Percentiles rank a stretch among this genome's conserved stretches.
These are phyloP conservation scores for Malassezia nana DNA, from an alignment of 1,284 basidiomycete genomes.

Conservation along the genomic window DNA sequence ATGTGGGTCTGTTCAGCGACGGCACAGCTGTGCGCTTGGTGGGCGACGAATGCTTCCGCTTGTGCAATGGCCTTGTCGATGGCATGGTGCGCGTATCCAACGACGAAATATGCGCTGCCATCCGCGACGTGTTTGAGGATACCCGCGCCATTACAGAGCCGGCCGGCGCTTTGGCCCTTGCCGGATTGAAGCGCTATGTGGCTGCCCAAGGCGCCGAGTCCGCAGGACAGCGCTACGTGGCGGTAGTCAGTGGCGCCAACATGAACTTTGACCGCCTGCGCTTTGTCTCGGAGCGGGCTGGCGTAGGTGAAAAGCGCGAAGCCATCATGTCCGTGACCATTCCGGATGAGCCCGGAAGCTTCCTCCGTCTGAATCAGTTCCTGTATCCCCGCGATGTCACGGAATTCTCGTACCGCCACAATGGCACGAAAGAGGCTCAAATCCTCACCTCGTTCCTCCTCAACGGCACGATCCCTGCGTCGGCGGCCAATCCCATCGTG, in stretches of 20 bases:
- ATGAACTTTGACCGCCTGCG: slow-evolving; percentile 96
- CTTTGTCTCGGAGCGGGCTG: slow-evolving; percentile 94
- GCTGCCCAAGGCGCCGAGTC: slow-evolving; percentile 68
- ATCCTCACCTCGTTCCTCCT: slow-evolving; percentile 87
- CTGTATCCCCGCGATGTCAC: slow-evolving; percentile 86
- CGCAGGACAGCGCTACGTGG: slow-evolving; percentile 77
- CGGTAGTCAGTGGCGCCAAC: slow-evolving; percentile 87
- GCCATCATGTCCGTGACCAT: slow-evolving; percentile 84
- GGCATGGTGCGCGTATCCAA: slow-evolving; percentile 76
- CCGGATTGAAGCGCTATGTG: slow-evolving; percentile 84
- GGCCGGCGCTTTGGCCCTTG: slow-evolving; percentile 85
- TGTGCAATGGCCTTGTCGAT: slow-evolving; percentile 78
- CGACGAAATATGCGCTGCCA: slow-evolving; percentile 95
- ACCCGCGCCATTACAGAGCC: slow-evolving; percentile 63
- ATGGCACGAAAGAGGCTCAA: slow-evolving; percentile 55
- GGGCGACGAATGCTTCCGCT: slow-evolving; percentile 84
- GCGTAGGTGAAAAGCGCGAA: slow-evolving; percentile 88
- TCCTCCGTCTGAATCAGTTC: slow-evolving; percentile 71
- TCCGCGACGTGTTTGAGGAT: slow-evolving; percentile 91
- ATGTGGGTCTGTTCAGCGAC: slow-evolving; percentile 93
- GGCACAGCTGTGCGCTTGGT: slow-evolving; percentile 98
- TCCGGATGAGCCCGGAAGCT: slow-evolving; percentile 84
- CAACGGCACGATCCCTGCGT: slow-evolving; percentile 31
- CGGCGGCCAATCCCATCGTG: slow-evolving; percentile 9
- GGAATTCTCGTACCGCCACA: slow-evolving; percentile 90